A percentile compares a stretch with the other conserved stretches of the same genome.
These are phyloP conservation scores for Annulohypoxylon nitens DNA, from an alignment of 495 filamentous ascomycete species.

Conservation along the genomic window DNA sequence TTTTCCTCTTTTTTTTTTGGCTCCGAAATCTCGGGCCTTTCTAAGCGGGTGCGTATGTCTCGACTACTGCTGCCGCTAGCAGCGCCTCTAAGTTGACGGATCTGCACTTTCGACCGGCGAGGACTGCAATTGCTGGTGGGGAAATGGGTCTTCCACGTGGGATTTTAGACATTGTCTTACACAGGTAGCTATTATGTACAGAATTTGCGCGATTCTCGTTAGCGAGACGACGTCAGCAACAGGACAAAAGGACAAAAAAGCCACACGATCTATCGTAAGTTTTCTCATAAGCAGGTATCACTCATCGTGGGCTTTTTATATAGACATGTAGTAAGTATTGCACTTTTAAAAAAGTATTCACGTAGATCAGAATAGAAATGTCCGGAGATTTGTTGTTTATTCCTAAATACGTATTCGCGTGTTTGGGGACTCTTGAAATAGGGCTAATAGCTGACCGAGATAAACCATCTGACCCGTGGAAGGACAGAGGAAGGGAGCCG, in stretches of 20 bases:
- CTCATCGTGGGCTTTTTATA: background rate
- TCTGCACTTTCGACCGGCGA: constrained; percentile 1
- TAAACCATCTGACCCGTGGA: constrained; percentile 9
- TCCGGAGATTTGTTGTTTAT: constrained; percentile 30
- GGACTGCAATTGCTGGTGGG: background rate
- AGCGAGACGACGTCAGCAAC: constrained; percentile 1
- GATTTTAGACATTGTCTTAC: background rate
- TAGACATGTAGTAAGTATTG: background rate
- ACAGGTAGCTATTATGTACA: background rate
- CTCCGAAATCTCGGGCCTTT: constrained; percentile 2
- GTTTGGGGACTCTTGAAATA: constrained; percentile 4
- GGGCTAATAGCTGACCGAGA: background rate
- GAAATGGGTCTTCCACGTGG: constrained; percentile 10
- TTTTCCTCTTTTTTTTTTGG: background rate
- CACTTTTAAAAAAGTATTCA: background rate
- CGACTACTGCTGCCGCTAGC: background rate
- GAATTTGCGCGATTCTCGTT: background rate
- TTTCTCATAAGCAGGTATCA: background rate
- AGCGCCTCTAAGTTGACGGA: background rate
- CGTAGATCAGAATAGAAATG: background rate
- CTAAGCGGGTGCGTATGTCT: background rate
- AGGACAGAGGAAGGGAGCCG: background rate
- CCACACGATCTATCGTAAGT: constrained; percentile 1
- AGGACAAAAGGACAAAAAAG: background rate
- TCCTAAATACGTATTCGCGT: constrained; percentile 31